Evolutionary conservation across 2,329 filamentous ascomycete species (phyloP), one percentile per base, ranked within the genome.

Genomic region (Alternaria conjuncta): DNA sequence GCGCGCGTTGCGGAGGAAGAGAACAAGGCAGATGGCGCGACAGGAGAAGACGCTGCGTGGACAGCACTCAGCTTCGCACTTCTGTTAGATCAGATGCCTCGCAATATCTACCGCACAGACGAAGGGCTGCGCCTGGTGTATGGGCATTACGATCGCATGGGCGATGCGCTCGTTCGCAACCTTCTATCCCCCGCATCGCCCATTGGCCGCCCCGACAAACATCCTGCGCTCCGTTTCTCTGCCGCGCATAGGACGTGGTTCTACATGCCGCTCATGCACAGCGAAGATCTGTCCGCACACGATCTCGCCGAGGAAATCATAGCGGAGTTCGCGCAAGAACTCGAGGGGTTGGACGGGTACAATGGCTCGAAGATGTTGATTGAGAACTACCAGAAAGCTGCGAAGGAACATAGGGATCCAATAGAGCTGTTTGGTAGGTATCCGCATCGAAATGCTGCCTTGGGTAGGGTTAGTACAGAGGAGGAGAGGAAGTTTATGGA

Each of bases 21-120:
- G 63, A 47, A 49, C 57, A 15, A 50, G 13, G 54, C 64, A 15
- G 21, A 63, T 1, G 73, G 71, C n/a, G 56, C 65, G 9, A 66
- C 76, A 21, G 70, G 70, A 12, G 66, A 68, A 47, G 63, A 72
- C 30, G 74, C 66, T 2, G 79, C 78, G 1, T 77, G 79, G 53
- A 79, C 77, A 5, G 73, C 82, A 12, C 78, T 91, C 3, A 82
- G 83, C 47, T 73, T 90, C 0, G 70, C 88, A 6, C 68, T 91
- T 3, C 81, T 91, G 3, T 82, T 91, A 3, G 89, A 91, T 65
- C 89, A 91, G 71, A 82, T 90, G 45, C 82, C 88, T 0, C 85
- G 89, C 3, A 90, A 91, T 71, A 82, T 87, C 66, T 88, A 86
- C 77, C 87, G 89, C 13, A 84, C 81, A 0, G 69, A 70, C 8